Base-by-base conservation (phyloP, 2,329 filamentous ascomycete species). In the Diaporthe eres region DNA sequence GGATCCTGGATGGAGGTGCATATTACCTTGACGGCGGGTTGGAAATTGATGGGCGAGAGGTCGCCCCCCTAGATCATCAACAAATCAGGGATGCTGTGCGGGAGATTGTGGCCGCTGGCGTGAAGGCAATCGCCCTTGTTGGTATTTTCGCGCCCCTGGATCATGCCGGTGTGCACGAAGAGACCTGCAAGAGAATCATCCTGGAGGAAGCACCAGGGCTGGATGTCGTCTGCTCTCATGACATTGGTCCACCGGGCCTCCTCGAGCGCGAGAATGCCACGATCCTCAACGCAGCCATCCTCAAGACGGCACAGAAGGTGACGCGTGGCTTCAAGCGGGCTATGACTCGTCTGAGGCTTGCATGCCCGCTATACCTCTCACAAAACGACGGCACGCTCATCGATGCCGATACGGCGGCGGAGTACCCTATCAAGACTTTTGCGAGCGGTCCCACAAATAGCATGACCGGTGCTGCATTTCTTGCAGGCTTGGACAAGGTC, bases 261-360 rank as follows among this genome's bases (percentile, higher is more conserved):
- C 77, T 88, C 15, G 84, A 86, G 77, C 77, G 89, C 25, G 89
- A 90, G 78, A 90, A 90, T 81, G 88, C 89, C 6, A 87, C 87
- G 2, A 89, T 90, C 28, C 83, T 90, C 65, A 90, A 90, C 74
- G 88, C 88, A 3, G 86, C 88, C 9, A 87, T 90, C 65, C 82
- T 89, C 19, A 80, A 83, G 7, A 87, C 88, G 42, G 88, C 87
- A 0, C 83, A 84, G 17, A 84, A 83, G 63, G 88, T 88, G 7
- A 89, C 88, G 77, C 80, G 80, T 9, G 85, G 86, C 1, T 90
- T 90, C 78, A 82, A 84, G 70, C 82, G 81, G 51, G 88, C 88
- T 1, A 58, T 37, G 31, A 17, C 28, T 22, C 28, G 55, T 1
- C 55, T 58, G 17, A 22, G 55, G 8, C 55, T 58, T 13, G 7